phyloP scores from a whole-genome alignment of 805 yeast species.

The Kluyveromyces aestuarii region DNA sequence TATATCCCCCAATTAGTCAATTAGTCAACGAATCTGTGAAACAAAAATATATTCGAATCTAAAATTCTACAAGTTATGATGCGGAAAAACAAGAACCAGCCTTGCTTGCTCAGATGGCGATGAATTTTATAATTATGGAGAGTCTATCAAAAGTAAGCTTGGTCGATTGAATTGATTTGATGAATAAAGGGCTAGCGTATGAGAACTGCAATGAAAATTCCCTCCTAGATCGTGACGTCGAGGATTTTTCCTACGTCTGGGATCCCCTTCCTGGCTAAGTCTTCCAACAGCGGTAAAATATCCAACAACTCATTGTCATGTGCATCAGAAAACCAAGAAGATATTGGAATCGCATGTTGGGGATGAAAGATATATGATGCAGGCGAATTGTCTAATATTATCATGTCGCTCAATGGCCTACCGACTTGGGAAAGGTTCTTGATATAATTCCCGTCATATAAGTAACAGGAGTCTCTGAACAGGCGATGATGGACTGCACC shows the following conservation, averaged over 20 bases:
- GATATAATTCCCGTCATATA: conserved; percentile 89
- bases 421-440: conserved; percentile 93
- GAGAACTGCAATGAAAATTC: neutral
- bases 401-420: conserved; percentile 74
- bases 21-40: neutral
- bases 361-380: conserved; percentile 98
- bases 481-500: conserved; percentile 78
- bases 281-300: conserved; percentile 83
- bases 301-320: conserved; percentile 94
- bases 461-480: conserved; percentile 90
- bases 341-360: conserved; percentile 92
- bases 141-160: conserved; percentile 3
- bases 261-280: conserved; percentile 61
- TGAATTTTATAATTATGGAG: neutral
- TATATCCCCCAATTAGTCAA: neutral
- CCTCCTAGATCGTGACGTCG: conserved; percentile 46
- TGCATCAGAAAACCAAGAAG: conserved; percentile 96
- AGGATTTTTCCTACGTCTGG: conserved; percentile 80
- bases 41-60: neutral
- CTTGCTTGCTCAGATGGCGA: conserved; percentile 2
- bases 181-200: neutral
- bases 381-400: conserved; percentile 94
- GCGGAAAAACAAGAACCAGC: conserved; percentile 3
- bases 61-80: neutral
- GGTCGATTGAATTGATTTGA: neutral